Percentiles rank a stretch among this genome's conserved stretches.
Conservation (phyloP, 2,329 filamentous ascomycete genomes). For the Beauveria bassiana region DNA sequence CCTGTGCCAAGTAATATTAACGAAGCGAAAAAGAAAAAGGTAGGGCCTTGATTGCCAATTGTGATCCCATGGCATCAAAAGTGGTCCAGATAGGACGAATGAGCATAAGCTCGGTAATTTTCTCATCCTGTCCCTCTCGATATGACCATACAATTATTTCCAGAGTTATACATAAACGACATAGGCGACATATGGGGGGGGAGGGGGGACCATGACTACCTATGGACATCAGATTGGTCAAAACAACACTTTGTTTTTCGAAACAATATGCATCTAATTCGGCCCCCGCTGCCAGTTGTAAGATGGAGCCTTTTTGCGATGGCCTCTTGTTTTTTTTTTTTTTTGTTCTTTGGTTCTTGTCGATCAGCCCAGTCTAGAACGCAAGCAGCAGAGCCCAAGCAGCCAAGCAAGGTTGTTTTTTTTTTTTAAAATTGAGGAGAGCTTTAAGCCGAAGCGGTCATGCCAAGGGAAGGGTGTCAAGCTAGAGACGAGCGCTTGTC, state of each 20-base stretch:
- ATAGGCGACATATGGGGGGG: background rate
- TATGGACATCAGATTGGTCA: background rate
- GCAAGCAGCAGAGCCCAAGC: background rate
- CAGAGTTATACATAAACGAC: no score
- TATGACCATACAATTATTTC: background rate
- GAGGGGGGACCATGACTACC: no score
- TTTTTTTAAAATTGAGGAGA: background rate
- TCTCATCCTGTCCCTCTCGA: background rate
- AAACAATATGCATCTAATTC: background rate
- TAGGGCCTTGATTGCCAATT: background rate
- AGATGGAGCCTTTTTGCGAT: background rate
- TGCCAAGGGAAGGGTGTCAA: background rate
- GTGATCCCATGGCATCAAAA: background rate
- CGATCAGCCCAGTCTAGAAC: constrained; percentile 5
- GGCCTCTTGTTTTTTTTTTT: background rate
- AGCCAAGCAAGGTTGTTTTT: background rate
- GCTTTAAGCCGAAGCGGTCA: background rate
- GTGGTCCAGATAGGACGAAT: background rate
- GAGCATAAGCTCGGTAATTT: no score
- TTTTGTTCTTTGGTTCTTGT: background rate
- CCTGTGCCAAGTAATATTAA: background rate
- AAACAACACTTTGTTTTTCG: background rate
- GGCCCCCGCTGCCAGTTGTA: constrained; percentile 1
- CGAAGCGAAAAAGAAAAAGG: background rate
- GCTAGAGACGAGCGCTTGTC: background rate